Base-by-base conservation (phyloP, 495 filamentous ascomycete species). In the Chaetomium tenue region DNA sequence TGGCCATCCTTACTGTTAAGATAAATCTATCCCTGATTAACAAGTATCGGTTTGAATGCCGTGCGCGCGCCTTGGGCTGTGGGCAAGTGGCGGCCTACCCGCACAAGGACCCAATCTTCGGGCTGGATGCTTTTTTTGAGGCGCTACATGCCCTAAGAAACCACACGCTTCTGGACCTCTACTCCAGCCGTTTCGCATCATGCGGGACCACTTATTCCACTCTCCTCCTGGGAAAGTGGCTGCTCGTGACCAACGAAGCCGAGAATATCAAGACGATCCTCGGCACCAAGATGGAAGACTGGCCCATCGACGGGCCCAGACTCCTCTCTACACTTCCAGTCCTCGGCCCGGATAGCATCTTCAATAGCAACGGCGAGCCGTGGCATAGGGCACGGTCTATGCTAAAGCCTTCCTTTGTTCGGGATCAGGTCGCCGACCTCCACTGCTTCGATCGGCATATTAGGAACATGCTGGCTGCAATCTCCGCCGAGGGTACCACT, bases 261-360 rank as follows among this genome's bases (percentile, higher is more conserved):
- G 86, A 90, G 63, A 94, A 93, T 72, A 73, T 95, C 65, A 87
- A 92, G 65, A 79, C 88, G 0, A 76, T 93, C 5, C 81, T 94
- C 3, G 82, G 84, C 0, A 85, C 82, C 0, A 83, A 87, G 30
- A 92, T 95, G 70, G 81, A 87, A 26, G 88, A 88, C 64, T 82
- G 76, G 75, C 68, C 63, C 44, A 63, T 81, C 23, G 77, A 66
- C 5, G 68, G 65, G 1, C 64, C 76, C 25, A 64, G 79, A 2
- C 69, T 77, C 15, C 47, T 68, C 30, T 64, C 69, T 18, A 62
- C 72, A 22, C 63, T 77, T 18, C 73, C 73, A 3, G 65, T 79
- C 1, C 67, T 81, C 11, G 79, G 79, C 0, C 68, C 48, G 9
- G 67, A 77, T 37, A 76, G 74, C 59, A 89, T 95, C 63, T 92